Base-by-base conservation (phyloP, 2,329 filamentous ascomycete species). In the Alternaria brassicicola region DNA sequence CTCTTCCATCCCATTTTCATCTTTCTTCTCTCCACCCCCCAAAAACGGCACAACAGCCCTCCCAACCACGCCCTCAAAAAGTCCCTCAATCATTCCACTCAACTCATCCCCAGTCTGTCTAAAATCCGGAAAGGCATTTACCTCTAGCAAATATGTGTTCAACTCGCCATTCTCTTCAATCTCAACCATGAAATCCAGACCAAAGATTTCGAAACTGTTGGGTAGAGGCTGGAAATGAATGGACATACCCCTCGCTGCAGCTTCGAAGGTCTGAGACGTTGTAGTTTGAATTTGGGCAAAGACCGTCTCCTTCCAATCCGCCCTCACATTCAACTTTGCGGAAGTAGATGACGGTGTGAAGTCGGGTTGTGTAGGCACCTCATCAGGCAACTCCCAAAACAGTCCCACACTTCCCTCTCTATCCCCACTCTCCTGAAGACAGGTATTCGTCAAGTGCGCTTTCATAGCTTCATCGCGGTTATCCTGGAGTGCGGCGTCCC, bases 121-220 rank as follows among this genome's bases (percentile, higher is more conserved):
- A 73, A 98, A 98, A 79, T 99, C 95, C 9, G 95, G 95, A 78
- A 96, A 99, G 0, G 94, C 92, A 80, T 99, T 99, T 30, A 96
- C 86, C 80, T 99, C 95, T 55, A 99, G 80, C 70, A 99, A 76
- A 87, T 88, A 97, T 3, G 87, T 85, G 3, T 71, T 82, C 39
- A 76, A 19, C 8, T 13, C n/a, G 2, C 56, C 53, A 0, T 87
- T 88, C 0, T 74, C 83, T 70, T 75, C 73, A 3, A 73, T 42
- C 0, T 69, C 63, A 9, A 97, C 88, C 70, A 99, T 77, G 73
- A 95, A 99, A 75, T 99, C 95, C 39, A 98, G 78, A 0, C 95
- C 95, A 75, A 91, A 99, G 7, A 96, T 82, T 80, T 99, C 95
- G 73, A 98, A 98, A 0, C 89, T 91, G 75, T 96, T 94, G 0